Evolutionary conservation across 2,329 filamentous ascomycete genomes (phyloP), one percentile per base, ranked within the genome.

Genomic region (Cercospora citrullina): DNA sequence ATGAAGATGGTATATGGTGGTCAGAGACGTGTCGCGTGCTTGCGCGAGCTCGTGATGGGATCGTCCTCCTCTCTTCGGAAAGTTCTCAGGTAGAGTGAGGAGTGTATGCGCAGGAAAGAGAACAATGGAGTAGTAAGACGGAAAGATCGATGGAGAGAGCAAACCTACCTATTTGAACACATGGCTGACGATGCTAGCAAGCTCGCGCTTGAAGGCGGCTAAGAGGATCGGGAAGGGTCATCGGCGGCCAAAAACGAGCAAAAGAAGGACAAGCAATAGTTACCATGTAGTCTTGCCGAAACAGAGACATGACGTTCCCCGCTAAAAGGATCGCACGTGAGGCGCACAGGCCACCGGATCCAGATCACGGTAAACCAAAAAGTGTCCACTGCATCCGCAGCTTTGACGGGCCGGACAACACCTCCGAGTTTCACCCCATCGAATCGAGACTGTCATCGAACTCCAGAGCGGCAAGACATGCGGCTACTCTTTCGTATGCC

Each of bases 281-380:
- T 64, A 23, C 62, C 62, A 42, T 59, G 62, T 58, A 28, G 31
- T 64, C 18, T 64, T 64, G 62, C 62, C 62, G 62, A 64, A 53
- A 42, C 36, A 62, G 26, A 62, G 39, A 62, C 26, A 58, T 64
- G 62, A 64, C 62, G 62, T 57, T 42, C 31, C 62, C 62, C 62
- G 51, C 55, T 59, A 36, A 12, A 31, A 59, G 16, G 28, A 59
- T n/a, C 8, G 16, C 55, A 59, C 55, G 55, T 59, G 55, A 59
- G 10, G 10, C n/a, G 55, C 55, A 31, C 55, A 21, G 28, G 55
- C 55, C 31, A n/a, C 55, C 55, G 55, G 55, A 36, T 59, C 55
- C 31, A 36, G 55, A 33, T 59, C 55, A 59, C 55, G 55, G 55
- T 59, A 59, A 58, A 21, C 12, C 30, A n/a, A 18, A 31, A 31